Evolutionary conservation across 768 basidiomycete genomes (phyloP).

Genomic region (Termitomyces sp.): DNA sequence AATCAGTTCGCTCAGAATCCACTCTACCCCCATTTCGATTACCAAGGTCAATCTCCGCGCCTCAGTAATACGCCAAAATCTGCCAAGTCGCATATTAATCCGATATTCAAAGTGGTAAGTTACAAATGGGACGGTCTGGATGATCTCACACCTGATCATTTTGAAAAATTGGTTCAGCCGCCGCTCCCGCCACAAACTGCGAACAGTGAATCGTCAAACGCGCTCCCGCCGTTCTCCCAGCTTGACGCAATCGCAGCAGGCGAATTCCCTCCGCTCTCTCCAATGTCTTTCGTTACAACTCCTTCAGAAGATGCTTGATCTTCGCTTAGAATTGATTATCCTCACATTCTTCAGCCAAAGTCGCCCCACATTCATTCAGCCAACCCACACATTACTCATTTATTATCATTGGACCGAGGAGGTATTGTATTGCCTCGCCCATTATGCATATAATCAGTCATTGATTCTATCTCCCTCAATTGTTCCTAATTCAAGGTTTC

Average conservation of each 20-base stretch:
- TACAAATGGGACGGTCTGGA: slow-evolving; percentile 32
- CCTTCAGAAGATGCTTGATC: slow-evolving; percentile 40
- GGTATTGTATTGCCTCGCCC: slow-evolving; percentile 36
- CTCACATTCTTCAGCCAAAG: slow-evolving; percentile 19
- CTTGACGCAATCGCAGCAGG: slow-evolving; percentile 81
- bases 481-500: slow-evolving; percentile 22
- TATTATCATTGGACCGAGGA: slow-evolving; percentile 33
- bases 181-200: slow-evolving; percentile 43
- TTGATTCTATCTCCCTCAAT: slow-evolving; percentile 24
- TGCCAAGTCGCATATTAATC: slow-evolving; percentile 70
- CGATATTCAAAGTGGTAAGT: slow-evolving; percentile 90
- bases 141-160: slow-evolving; percentile 28
- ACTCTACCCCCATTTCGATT: slow-evolving; percentile 44
- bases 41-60: slow-evolving; percentile 50
- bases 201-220: slow-evolving; percentile 20
- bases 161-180: slow-evolving; percentile 36
- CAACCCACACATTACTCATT: slow-evolving; percentile 20
- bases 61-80: slow-evolving; percentile 58
- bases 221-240: slow-evolving; percentile 60
- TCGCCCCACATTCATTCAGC: slow-evolving; percentile 17
- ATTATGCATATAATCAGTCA: slow-evolving; percentile 31
- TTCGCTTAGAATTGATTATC: slow-evolving; percentile 10
- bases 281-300: slow-evolving; percentile 58
- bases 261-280: slow-evolving; percentile 66
- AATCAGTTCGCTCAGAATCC: slow-evolving; percentile 21